phyloP scores from a whole-genome alignment of 768 basidiomycete species.

The Lentinula raphanica region DNA sequence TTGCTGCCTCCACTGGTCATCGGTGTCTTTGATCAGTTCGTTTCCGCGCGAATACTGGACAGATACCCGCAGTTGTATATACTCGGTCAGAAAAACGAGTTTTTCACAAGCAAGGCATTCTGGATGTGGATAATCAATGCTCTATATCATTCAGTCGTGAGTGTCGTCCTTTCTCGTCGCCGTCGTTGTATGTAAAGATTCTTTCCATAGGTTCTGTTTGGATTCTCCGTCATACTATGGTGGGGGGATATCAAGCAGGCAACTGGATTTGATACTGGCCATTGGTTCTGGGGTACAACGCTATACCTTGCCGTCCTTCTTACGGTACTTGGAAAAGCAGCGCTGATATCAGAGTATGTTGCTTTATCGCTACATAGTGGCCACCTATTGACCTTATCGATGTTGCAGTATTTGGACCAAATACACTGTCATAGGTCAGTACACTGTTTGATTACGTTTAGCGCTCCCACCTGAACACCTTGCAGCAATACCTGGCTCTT shows the following conservation, averaged over 20 bases:
- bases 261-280: constrained; percentile 80
- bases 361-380: not conserved
- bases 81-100: constrained; percentile 90
- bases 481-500: constrained; percentile 92
- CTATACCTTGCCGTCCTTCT: constrained; percentile 91
- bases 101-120: constrained; percentile 87
- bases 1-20: constrained; percentile 95
- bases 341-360: constrained; percentile 92
- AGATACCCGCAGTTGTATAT: constrained; percentile 95
- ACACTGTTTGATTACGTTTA: not conserved
- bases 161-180: constrained; percentile 19
- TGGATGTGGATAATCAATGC: constrained; percentile 92
- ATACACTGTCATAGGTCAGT: constrained; percentile 86
- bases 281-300: constrained; percentile 99
- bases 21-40: constrained; percentile 97
- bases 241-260: constrained; percentile 87
- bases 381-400: not conserved
- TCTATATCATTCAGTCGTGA: constrained; percentile 81
- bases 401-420: constrained; percentile 91
- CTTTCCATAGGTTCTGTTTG: constrained; percentile 65
- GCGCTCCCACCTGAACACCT: constrained; percentile 9
- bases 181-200: constrained; percentile 3
- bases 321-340: constrained; percentile 96
- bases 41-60: constrained; percentile 93
- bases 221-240: constrained; percentile 85